Conservation (phyloP, 768 basidiomycete genomes). For the Lentinula raphanica region DNA sequence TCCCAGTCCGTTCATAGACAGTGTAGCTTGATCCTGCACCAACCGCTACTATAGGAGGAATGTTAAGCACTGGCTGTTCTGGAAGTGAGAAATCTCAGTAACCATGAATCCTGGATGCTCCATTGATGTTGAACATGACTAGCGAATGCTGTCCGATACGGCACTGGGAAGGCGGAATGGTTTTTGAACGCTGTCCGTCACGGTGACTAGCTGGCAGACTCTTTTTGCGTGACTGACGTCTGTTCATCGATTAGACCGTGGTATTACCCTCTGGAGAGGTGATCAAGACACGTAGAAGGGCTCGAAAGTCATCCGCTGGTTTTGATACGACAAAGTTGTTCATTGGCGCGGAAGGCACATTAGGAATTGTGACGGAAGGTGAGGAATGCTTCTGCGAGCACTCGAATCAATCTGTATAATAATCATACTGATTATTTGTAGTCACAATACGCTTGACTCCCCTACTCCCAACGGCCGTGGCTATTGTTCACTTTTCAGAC, state of each 20-base stretch:
- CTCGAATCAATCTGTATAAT: not conserved
- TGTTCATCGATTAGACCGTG: not conserved
- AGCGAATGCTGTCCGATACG: constrained; percentile 83
- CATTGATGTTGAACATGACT: not conserved
- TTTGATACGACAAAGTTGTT: constrained; percentile 84
- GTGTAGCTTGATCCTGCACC: constrained; percentile 69
- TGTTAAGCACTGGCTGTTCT: constrained; percentile 82
- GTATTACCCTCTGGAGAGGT: constrained; percentile 69
- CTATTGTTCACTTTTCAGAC: constrained; percentile 80
- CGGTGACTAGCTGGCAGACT: too few species aligned
- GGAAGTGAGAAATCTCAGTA: constrained; percentile 49
- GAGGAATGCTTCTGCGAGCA: not conserved
- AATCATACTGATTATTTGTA: not conserved
- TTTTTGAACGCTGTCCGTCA: constrained; percentile 71
- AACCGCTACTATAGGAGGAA: constrained; percentile 81
- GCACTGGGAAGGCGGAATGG: constrained; percentile 88
- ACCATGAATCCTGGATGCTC: too few species aligned
- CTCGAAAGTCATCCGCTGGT: constrained; percentile 83
- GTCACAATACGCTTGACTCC: constrained; percentile 30
- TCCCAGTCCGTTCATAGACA: not conserved
- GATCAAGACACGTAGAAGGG: constrained; percentile 78
- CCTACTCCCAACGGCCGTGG: constrained; percentile 75
- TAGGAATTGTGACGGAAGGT: constrained; percentile 90
- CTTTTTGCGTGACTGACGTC: too few species aligned
- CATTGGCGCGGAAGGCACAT: constrained; percentile 74